A percentile compares a stretch with the other conserved stretches of the same genome.
Conservation (phyloP, 345 rosid species). For the Durio zibethinus region DNA sequence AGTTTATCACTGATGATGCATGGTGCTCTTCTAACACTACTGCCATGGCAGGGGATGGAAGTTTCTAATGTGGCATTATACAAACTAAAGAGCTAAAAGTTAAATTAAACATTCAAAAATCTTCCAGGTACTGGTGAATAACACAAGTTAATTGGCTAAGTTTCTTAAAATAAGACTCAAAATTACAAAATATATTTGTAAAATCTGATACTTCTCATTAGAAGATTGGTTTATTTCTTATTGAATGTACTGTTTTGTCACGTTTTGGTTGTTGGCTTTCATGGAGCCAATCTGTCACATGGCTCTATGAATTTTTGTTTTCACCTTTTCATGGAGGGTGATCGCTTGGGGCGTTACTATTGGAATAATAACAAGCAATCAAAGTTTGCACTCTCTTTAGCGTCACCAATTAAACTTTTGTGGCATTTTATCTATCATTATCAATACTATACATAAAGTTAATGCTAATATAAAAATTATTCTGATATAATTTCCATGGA, state of each 20-base stretch:
- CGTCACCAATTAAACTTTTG: background rate
- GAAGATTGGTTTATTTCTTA: background rate
- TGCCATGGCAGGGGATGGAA: slow-evolving; percentile 17
- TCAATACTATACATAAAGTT: background rate
- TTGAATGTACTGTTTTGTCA: slow-evolving; percentile 3
- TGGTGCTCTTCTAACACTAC: slow-evolving; percentile 55
- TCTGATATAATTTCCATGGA: too few relatives aligned
- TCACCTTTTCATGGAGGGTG: background rate
- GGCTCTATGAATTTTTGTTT: slow-evolving; percentile 1
- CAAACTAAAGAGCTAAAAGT: background rate
- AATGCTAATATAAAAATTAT: background rate
- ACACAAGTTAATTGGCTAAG: slow-evolving; percentile 3
- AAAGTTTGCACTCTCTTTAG: background rate
- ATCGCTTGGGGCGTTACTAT: background rate
- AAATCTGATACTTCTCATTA: background rate
- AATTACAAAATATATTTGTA: slow-evolving; percentile 4
- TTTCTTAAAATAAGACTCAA: slow-evolving; percentile 5
- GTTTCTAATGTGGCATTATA: slow-evolving; percentile 10
- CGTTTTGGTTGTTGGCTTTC: background rate
- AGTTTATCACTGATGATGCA: slow-evolving; percentile 87
- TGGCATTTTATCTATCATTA: background rate
- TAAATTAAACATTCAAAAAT: background rate
- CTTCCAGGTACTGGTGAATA: background rate
- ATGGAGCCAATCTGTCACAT: background rate
- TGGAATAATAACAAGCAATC: background rate